Base-by-base conservation (phyloP, 176 grass and related monocot genomes). In the Aegilops tauschii region DNA sequence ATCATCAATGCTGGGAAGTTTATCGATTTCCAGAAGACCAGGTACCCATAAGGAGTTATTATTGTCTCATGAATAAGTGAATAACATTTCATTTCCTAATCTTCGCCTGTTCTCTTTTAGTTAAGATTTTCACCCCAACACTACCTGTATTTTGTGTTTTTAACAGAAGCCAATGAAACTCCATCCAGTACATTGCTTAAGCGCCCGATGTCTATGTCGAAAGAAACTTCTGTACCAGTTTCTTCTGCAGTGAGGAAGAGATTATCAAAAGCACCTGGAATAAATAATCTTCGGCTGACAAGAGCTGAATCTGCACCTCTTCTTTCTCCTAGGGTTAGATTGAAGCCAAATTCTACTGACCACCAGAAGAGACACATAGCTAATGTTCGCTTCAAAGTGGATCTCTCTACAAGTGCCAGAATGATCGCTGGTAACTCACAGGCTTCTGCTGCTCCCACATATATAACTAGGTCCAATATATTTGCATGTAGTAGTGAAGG, bases 1-100 rank as follows among this genome's bases (percentile, higher is more conserved):
- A 65, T 90, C 89, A 54, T 76, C 88, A 62, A 85, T 86, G 71
- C 88, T 92, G 65, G 88, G 87, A 65, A 95, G 83, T 84, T 47
- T 94, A 44, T 94, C 87, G 14, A 34, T 93, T 80, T 91, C 93
- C 75, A 93, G 87, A 86, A 80, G 44, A 81, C 80, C 84, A 89
- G 93, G 91, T 88, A 49, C 20, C 35, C 62, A 11, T 82, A 65
- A 74, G 78, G 62, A 76, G 36, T 63, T 54, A 72, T 80, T 44
- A 72, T 80, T 18, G 77, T 30, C 39, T 65, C n/a, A 80, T 16
- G 45, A 79, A 20, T 47, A 50, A 52, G 73, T 16, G 45, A 79
- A 20, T 61, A 30, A 63, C 35, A 27, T 83, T 54, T 69, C 9
- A 18, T 8, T 63, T 70, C 6, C 20, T 76, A 63, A 70, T 76